A percentile compares a stretch with the other conserved stretches of the same genome.
Conservation (phyloP, 352 stramenopile genomes). For the Globisporangium acanthophoron region DNA sequence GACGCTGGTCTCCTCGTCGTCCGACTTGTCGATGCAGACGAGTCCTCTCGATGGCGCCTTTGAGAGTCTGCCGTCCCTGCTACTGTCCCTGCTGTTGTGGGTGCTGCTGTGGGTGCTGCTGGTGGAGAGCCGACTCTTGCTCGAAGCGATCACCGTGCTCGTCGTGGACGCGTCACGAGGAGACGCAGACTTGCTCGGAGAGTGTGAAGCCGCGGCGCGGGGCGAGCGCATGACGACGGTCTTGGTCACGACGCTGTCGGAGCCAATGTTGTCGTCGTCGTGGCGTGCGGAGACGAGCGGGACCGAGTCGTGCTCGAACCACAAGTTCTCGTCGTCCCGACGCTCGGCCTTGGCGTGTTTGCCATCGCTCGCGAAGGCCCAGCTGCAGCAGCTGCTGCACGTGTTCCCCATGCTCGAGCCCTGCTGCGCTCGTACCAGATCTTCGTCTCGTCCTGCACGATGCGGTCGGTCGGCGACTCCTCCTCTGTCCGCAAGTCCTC, state of each 20-base stretch:
- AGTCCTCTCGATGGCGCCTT: constrained; percentile 14
- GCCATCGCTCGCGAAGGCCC: constrained; percentile 8
- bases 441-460: background rate
- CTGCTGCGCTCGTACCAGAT: background rate
- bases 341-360: constrained; percentile 8
- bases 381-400: constrained; percentile 14
- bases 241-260: constrained; percentile 42
- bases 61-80: background rate
- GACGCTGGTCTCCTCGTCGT: constrained; percentile 5
- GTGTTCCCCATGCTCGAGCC: constrained; percentile 11
- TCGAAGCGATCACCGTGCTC: background rate
- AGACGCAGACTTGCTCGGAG: background rate
- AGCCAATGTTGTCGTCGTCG: constrained; percentile 25
- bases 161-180: background rate
- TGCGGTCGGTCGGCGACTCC: background rate
- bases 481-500: background rate
- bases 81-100: background rate
- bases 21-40: constrained; percentile 12
- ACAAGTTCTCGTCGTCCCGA: constrained; percentile 27
- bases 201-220: constrained; percentile 3
- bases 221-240: constrained; percentile 47
- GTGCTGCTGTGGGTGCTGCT: background rate
- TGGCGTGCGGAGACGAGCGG: constrained; percentile 48
- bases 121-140: background rate
- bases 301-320: constrained; percentile 62